These are phyloP conservation scores for Ceratobasidium sp. DNA, from an alignment of 1,284 basidiomycete species.

Conservation along the genomic window DNA sequence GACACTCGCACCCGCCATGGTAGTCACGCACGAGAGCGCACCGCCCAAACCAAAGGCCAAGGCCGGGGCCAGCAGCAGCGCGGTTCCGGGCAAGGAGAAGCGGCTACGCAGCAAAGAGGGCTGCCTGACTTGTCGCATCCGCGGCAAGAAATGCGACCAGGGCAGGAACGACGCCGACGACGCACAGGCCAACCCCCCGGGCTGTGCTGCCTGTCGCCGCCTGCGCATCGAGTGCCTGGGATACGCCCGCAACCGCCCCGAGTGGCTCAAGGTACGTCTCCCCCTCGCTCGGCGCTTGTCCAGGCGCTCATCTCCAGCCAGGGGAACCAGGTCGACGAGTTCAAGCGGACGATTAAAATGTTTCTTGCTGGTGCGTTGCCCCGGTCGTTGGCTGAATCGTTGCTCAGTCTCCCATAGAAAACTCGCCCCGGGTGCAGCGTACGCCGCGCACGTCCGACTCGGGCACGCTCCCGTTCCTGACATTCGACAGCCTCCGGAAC, in stretches of 20 bases:
- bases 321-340: slow-evolving; percentile 45
- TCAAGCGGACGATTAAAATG: slow-evolving; percentile 46
- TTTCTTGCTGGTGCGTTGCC: slow-evolving; percentile 37
- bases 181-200: slow-evolving; percentile 5
- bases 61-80: slow-evolving; percentile 25
- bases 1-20: slow-evolving; percentile 20
- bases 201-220: slow-evolving; percentile 51
- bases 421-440: slow-evolving; percentile 44
- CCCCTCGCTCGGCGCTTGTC: slow-evolving; percentile 46
- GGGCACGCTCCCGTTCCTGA: slow-evolving; percentile 42
- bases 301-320: slow-evolving; percentile 31
- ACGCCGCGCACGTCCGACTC: slow-evolving; percentile 43
- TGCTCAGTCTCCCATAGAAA: slow-evolving; percentile 26
- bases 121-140: slow-evolving; percentile 44
- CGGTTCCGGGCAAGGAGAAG: slow-evolving; percentile 46
- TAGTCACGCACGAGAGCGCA: slow-evolving; percentile 45
- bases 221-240: slow-evolving; percentile 54
- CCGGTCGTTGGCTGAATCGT: too few species aligned
- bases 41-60: slow-evolving; percentile 42
- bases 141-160: slow-evolving; percentile 46
- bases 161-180: slow-evolving; percentile 21
- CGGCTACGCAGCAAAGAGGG: slow-evolving; percentile 44
- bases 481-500: slow-evolving; percentile 42
- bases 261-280: slow-evolving; percentile 50
- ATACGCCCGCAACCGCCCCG: slow-evolving; percentile 51